Evolutionary conservation across 2,329 filamentous ascomycete genomes (phyloP), one percentile per base, ranked within the genome.

Genomic region (Teratosphaeriaceae sp.): DNA sequence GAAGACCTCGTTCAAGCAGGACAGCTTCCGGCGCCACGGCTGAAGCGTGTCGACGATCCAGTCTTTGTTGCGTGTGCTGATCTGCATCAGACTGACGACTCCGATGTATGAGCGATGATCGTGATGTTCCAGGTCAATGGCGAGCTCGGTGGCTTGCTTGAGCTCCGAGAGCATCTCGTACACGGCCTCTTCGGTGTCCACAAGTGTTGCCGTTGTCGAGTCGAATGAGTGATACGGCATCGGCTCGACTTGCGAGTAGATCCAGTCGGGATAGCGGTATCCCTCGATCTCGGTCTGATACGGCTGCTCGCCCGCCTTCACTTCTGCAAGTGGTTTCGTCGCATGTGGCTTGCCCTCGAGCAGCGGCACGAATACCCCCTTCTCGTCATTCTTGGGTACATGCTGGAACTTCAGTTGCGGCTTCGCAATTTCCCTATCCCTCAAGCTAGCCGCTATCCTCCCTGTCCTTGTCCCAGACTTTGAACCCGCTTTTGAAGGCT

Each of bases 21-120:
- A 84, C 1, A 98, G 73, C 60, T 88, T 85, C 62, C 89, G 82
- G 49, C 92, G 79, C 90, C 90, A 97, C 0, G 94, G 88, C 59
- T 88, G 85, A 42, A 98, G 69, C 4, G 92, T 97, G 62, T 98
- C 92, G 12, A 98, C 81, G 50, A 98, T 85, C 92, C 92, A 98
- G 63, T 98, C 92, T 62, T 90, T 88, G 29, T 92, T 75, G 39
- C 92, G 79, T 2, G 89, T 98, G 69, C 90, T 97, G 61, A 98
- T 90, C 67, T 98, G 92, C 90, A 98, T 97, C 40, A 98, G 72
- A 27, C 85, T 96, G 8, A 95, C 83, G 21, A 98, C 73, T 21
- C 92, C 92, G 37, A 83, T 76, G 59, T 96, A 98, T 9, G 88
- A 86, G 53, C 92, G 82, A 48, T 79, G 82, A 62, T 98, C 92